These are phyloP conservation scores for Lenwebbia sp. DNA, from an alignment of 345 rosid genomes.

Conservation along the genomic window DNA sequence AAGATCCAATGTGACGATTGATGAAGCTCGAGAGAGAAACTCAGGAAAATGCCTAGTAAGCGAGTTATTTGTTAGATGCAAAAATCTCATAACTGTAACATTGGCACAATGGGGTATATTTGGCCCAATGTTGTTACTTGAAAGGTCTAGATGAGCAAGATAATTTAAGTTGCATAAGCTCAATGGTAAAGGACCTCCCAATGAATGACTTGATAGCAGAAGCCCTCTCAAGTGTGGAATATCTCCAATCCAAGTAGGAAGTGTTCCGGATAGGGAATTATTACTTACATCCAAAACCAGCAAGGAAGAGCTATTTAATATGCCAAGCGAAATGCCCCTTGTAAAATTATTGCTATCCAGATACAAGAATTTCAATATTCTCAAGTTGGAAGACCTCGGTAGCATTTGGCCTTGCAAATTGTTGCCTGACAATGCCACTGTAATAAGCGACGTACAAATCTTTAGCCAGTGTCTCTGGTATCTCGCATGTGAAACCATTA, in stretches of 20 bases:
- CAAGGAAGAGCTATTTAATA: neutral
- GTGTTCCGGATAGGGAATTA: slow-evolving; percentile 1
- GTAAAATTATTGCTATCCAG: neutral
- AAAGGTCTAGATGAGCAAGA: slow-evolving; percentile 2
- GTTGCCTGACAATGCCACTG: neutral
- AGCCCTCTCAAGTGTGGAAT: neutral
- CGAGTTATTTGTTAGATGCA: neutral
- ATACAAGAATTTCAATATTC: neutral
- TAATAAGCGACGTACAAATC: neutral
- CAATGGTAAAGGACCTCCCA: neutral
- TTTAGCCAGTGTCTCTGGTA: neutral
- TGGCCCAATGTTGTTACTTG: neutral
- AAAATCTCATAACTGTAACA: neutral
- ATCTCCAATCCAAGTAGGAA: slow-evolving; percentile 10
- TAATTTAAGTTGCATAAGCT: neutral
- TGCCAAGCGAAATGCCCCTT: neutral
- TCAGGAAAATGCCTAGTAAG: neutral
- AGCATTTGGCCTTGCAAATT: neutral
- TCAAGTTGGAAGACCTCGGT: neutral
- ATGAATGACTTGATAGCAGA: neutral
- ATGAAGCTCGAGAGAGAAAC: neutral
- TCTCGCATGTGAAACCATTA: slow-evolving; percentile 5
- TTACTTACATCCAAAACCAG: neutral
- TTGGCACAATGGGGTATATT: neutral
- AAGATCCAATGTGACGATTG: neutral